These are phyloP conservation scores for Boletus huronensis DNA, from an alignment of 768 basidiomycete species.

Conservation along the genomic window DNA sequence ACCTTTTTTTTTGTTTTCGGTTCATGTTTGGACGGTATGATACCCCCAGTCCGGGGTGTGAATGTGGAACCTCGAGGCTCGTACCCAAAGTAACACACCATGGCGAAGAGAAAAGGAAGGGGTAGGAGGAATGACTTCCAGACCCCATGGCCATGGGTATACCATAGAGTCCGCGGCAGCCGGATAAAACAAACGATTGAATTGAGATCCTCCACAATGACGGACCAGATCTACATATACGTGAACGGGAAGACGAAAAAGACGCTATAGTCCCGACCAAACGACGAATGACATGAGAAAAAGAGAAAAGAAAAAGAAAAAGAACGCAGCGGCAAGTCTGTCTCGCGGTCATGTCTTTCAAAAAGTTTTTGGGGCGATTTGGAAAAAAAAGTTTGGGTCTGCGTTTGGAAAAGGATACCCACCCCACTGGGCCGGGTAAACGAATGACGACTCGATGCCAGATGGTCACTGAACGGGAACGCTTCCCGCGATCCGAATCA, in stretches of 20 bases:
- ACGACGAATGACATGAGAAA: conserved; percentile 17
- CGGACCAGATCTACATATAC: neutral
- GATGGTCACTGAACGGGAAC: neutral
- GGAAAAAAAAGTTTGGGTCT: neutral
- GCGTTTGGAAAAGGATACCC: conserved; percentile 4
- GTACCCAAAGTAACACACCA: neutral
- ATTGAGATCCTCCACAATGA: neutral
- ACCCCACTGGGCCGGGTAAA: neutral
- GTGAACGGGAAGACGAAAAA: neutral
- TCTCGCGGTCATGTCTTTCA: neutral
- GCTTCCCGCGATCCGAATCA: conserved; percentile 11
- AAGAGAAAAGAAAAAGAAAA: neutral
- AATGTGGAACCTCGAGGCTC: no score
- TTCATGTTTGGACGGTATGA: no score
- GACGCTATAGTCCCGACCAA: neutral
- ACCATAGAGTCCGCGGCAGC: neutral
- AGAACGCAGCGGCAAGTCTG: neutral
- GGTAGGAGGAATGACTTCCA: neutral
- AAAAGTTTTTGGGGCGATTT: neutral
- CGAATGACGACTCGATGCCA: neutral
- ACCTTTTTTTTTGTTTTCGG: no score
- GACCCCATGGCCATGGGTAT: neutral
- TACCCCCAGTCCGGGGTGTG: no score
- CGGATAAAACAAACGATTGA: neutral
- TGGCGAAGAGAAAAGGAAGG: neutral